Evolutionary conservation across 2,329 filamentous ascomycete species (phyloP).

Genomic region (Phaeosphaeria sp.): DNA sequence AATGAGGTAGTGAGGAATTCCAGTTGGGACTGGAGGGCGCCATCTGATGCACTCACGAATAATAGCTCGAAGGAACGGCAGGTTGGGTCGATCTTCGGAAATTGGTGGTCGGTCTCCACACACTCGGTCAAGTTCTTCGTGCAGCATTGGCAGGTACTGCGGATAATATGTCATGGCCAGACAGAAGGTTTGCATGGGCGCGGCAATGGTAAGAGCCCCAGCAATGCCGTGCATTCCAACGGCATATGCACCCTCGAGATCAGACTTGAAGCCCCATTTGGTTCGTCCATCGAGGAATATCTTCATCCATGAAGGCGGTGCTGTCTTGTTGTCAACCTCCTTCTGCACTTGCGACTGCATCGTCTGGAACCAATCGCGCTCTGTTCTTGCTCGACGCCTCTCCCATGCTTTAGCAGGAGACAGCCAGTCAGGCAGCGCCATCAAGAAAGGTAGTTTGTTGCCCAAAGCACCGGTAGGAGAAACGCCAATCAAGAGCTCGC

Average conservation of each 20-base stretch:
- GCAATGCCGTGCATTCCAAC: slow-evolving; percentile 58
- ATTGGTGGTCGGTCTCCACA: slow-evolving; percentile 47
- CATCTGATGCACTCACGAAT: slow-evolving; percentile 52
- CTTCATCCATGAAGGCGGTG: slow-evolving; percentile 52
- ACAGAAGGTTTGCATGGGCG: slow-evolving; percentile 56
- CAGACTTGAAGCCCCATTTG: slow-evolving; percentile 51
- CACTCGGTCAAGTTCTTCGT: slow-evolving; percentile 50
- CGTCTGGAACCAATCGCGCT: slow-evolving; percentile 52
- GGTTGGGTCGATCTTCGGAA: slow-evolving; percentile 46
- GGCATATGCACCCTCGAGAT: slow-evolving; percentile 54
- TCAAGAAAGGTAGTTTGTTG: slow-evolving; percentile 55
- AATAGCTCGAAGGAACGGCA: slow-evolving; percentile 49
- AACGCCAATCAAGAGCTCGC: slow-evolving; percentile 54
- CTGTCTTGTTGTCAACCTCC: slow-evolving; percentile 43
- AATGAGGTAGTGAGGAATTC: slow-evolving; percentile 61
- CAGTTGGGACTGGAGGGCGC: slow-evolving; percentile 53
- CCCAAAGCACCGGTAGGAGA: slow-evolving; percentile 54
- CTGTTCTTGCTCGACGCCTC: slow-evolving; percentile 50
- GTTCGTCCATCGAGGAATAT: slow-evolving; percentile 50
- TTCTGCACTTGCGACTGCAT: slow-evolving; percentile 52
- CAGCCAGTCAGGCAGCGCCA: slow-evolving; percentile 53
- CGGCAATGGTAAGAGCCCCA: slow-evolving; percentile 55
- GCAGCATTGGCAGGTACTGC: slow-evolving; percentile 50
- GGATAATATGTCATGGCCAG: slow-evolving; percentile 55
- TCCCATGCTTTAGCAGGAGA: slow-evolving; percentile 55